These are phyloP conservation scores for Trichocladium uniseriatum DNA, from an alignment of 495 filamentous ascomycete species.

Conservation along the genomic window DNA sequence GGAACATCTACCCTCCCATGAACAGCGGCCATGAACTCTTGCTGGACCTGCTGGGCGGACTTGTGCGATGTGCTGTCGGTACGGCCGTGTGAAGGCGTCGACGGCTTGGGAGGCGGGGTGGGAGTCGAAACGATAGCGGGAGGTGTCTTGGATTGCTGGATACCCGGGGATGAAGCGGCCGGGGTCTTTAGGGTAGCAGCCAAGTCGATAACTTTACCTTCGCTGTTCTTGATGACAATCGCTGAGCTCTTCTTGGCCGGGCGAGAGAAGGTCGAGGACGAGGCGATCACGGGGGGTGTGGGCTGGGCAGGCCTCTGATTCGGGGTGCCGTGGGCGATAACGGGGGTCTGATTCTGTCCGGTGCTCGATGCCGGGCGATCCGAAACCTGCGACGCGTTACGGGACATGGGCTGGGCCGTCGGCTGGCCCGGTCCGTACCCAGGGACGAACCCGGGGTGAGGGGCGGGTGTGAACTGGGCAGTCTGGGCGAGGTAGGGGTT, in stretches of 20 bases:
- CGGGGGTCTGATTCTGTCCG: constrained; percentile 47
- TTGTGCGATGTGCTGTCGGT: constrained; percentile 40
- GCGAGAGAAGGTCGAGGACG: constrained; percentile 50
- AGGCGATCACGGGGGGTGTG: constrained; percentile 49
- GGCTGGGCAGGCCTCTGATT: constrained; percentile 47
- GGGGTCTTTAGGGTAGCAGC: constrained; percentile 30
- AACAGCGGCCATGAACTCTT: constrained; percentile 45
- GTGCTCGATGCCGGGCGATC: constrained; percentile 72
- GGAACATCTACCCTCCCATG: constrained; percentile 25
- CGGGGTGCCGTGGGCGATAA: constrained; percentile 36
- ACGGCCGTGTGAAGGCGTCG: constrained; percentile 37
- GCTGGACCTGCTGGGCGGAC: constrained; percentile 41
- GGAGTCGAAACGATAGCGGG: constrained; percentile 44
- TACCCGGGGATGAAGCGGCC: constrained; percentile 39
- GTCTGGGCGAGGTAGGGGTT: constrained; percentile 42
- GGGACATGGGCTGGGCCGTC: constrained; percentile 64
- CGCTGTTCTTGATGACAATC: constrained; percentile 69
- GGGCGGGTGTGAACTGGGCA: constrained; percentile 32
- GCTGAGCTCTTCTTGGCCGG: constrained; percentile 53
- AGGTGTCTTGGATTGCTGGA: constrained; percentile 44
- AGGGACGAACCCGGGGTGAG: constrained; percentile 34
- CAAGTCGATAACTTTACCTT: constrained; percentile 51
- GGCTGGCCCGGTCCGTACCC: constrained; percentile 26
- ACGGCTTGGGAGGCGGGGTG: constrained; percentile 41
- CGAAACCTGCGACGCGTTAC: constrained; percentile 73